These are phyloP conservation scores for Arthrobotrys musiformis DNA, from an alignment of 2,329 filamentous ascomycete genomes.

Conservation along the genomic window DNA sequence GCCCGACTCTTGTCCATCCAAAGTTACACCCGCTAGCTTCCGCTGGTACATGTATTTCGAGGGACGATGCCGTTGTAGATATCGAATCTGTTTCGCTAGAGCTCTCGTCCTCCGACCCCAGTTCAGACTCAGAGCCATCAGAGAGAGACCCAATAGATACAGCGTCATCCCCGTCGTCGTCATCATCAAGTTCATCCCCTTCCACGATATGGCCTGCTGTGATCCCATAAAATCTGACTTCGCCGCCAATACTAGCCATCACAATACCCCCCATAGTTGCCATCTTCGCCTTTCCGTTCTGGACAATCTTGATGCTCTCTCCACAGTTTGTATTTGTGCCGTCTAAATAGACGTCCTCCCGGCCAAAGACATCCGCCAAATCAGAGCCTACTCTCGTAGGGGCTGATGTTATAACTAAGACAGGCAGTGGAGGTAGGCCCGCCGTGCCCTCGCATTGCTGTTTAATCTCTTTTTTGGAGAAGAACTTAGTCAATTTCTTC, in stretches of 20 bases:
- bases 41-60: slow-evolving; percentile 27
- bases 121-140: neutral
- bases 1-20: slow-evolving; percentile 27
- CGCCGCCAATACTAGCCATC: slow-evolving; percentile 6
- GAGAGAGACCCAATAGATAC: neutral
- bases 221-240: slow-evolving; percentile 16
- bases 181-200: neutral
- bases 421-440: slow-evolving; percentile 24
- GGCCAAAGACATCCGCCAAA: slow-evolving; percentile 8
- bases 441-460: slow-evolving; percentile 36
- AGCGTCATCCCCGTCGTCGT: too few species aligned
- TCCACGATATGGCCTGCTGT: slow-evolving; percentile 33
- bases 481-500: slow-evolving; percentile 56
- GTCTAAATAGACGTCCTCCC: slow-evolving; percentile 1
- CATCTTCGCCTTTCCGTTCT: slow-evolving; percentile 16
- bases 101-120: neutral
- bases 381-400: neutral
- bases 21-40: slow-evolving; percentile 21
- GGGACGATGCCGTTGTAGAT: neutral
- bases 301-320: slow-evolving; percentile 39
- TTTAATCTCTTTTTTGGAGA: slow-evolving; percentile 49
- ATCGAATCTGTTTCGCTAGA: neutral
- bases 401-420: slow-evolving; percentile 22
- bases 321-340: slow-evolving; percentile 19
- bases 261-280: slow-evolving; percentile 37